Conservation (phyloP, 257 asterid genomes). For the Plantago major region DNA sequence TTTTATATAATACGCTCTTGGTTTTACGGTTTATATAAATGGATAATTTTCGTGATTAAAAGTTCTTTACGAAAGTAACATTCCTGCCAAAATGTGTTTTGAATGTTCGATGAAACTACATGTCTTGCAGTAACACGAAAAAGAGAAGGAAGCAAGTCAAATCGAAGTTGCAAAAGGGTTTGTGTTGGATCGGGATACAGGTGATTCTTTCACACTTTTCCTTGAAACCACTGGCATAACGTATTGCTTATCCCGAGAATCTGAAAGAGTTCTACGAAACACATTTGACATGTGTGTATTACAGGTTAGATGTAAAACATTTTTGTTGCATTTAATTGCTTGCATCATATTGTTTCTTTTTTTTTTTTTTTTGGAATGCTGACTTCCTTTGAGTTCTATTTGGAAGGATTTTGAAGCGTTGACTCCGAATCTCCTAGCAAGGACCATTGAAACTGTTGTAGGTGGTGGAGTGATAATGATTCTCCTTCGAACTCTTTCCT, state of each 20-base stretch:
- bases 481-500: slow-evolving; percentile 47
- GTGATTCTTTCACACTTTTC: slow-evolving; percentile 45
- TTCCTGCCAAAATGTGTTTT: background rate
- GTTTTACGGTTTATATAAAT: too few species aligned
- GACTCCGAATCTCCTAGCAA: slow-evolving; percentile 63
- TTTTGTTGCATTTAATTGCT: background rate
- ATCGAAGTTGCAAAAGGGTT: slow-evolving; percentile 35
- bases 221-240: slow-evolving; percentile 44
- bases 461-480: slow-evolving; percentile 62
- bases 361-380: background rate
- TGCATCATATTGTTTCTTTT: too few species aligned
- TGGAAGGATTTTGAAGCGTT: slow-evolving; percentile 56
- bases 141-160: slow-evolving; percentile 49
- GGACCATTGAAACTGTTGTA: slow-evolving; percentile 67
- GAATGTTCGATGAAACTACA: background rate
- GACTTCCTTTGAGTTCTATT: background rate
- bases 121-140: slow-evolving; percentile 36
- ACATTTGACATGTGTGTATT: slow-evolving; percentile 66
- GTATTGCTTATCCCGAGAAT: slow-evolving; percentile 50
- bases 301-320: slow-evolving; percentile 12
- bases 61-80: too few species aligned
- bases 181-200: slow-evolving; percentile 43
- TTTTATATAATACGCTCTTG: too few species aligned
- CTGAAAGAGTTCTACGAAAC: slow-evolving; percentile 55
- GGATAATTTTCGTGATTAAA: too few species aligned